Evolutionary conservation across 179 eudicot species (phyloP).

Genomic region (Beta lomatogona): DNA sequence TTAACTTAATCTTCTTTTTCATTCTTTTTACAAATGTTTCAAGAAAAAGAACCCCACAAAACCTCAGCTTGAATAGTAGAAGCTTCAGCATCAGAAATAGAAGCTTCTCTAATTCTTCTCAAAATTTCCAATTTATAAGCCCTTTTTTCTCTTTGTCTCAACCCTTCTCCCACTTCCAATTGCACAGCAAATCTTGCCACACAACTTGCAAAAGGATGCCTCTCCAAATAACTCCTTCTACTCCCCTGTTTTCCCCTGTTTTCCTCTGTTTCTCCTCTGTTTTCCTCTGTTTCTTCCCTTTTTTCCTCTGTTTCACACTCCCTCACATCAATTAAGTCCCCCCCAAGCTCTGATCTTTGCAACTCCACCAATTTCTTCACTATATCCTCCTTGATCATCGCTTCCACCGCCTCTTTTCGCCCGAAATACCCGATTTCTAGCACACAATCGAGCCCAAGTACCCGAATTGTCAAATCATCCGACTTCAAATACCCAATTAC

Average conservation of each 20-base stretch:
- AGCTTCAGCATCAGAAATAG: conserved; percentile 67
- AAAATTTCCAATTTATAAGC: conserved; percentile 68
- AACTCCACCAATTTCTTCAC: conserved; percentile 59
- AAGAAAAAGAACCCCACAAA: conserved; percentile 84
- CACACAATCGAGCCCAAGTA: conserved; percentile 57
- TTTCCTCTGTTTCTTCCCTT: conserved; percentile 22
- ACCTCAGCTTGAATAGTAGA: conserved; percentile 88
- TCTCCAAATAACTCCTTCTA: conserved; percentile 43
- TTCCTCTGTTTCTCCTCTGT: conserved; percentile 26
- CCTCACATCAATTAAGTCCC: conserved; percentile 53
- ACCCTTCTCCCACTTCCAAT: conserved; percentile 89
- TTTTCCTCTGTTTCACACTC: conserved; percentile 37
- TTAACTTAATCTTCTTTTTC: no score
- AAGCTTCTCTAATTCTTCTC: conserved; percentile 59
- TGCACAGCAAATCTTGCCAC: conserved; percentile 90
- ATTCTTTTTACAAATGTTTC: background rate
- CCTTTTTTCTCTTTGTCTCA: conserved; percentile 85
- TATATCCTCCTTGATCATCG: conserved; percentile 62
- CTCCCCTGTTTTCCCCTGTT: conserved; percentile 27
- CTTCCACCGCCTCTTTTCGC: conserved; percentile 78
- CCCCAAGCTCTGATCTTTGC: conserved; percentile 68
- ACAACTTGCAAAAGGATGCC: conserved; percentile 72
- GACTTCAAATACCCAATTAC: conserved; percentile 44
- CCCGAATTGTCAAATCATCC: conserved; percentile 28
- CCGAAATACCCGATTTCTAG: conserved; percentile 87